Evolutionary conservation across 78 protist species (phyloP).

Genomic region (Diacronema lutheri): DNA sequence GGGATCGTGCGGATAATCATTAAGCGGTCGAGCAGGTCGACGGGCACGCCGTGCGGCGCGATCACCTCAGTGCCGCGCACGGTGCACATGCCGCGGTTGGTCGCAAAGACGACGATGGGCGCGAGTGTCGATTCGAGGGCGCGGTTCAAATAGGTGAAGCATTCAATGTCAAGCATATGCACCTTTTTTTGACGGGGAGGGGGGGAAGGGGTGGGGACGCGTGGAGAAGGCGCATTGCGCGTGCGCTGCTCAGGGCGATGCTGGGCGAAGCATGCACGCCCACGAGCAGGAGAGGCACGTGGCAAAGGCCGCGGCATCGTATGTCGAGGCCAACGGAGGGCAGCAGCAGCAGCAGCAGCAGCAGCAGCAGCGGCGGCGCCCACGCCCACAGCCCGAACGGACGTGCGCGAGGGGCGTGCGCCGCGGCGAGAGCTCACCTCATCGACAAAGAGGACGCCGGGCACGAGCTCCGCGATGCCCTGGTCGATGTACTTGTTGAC

Average conservation of each 20-base stretch:
- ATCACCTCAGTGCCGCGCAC: slow-evolving; percentile 87
- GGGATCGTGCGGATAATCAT: slow-evolving; percentile 94
- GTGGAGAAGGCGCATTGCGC: no score
- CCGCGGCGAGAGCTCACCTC: slow-evolving; percentile 70
- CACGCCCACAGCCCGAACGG: no score
- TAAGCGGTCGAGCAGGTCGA: slow-evolving; percentile 87
- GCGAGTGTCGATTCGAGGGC: slow-evolving; percentile 97
- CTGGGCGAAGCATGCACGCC: no score
- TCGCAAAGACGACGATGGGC: slow-evolving; percentile 99
- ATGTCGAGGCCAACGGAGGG: no score
- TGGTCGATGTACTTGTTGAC: slow-evolving; percentile 98
- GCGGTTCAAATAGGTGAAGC: slow-evolving; percentile 97
- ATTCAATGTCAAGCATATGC: slow-evolving; percentile 99
- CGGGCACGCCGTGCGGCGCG: slow-evolving; percentile 99
- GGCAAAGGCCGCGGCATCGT: no score
- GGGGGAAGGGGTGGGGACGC: no score
- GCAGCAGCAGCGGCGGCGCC: no score
- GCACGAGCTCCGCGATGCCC: slow-evolving; percentile 99
- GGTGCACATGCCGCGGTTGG: slow-evolving; percentile 86
- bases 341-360: no score
- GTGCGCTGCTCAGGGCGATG: no score
- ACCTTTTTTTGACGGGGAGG: no score
- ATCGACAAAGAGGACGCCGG: slow-evolving; percentile 99
- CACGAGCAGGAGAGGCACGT: no score
- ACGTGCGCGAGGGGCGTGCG: not conserved